Percentiles rank a stretch among this genome's conserved stretches.
phyloP scores from a whole-genome alignment of 306 rosid species.

The Prunus armeniaca region DNA sequence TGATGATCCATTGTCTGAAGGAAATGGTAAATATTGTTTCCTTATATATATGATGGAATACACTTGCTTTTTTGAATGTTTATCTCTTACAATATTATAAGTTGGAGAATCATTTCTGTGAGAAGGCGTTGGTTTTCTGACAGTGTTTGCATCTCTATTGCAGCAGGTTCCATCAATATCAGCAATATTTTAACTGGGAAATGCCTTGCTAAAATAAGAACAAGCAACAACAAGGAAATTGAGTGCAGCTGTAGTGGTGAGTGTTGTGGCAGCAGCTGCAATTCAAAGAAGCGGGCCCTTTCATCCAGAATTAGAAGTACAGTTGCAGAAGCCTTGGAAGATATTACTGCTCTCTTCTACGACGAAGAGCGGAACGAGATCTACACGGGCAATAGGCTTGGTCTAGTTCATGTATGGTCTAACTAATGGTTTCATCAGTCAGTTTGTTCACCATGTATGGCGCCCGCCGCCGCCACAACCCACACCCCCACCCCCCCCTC shows the following conservation, averaged over 20 bases:
- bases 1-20: constrained; percentile 75
- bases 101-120: neutral
- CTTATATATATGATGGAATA: too few species aligned
- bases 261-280: constrained; percentile 35
- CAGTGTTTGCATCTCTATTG: constrained; percentile 26
- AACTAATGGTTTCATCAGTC: constrained; percentile 44
- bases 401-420: constrained; percentile 92
- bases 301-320: constrained; percentile 57
- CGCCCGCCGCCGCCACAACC: too few species aligned
- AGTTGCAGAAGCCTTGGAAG: constrained; percentile 87
- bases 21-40: constrained; percentile 50
- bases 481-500: too few species aligned
- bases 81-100: neutral
- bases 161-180: constrained; percentile 90
- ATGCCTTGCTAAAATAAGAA: constrained; percentile 75
- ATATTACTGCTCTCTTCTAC: constrained; percentile 81
- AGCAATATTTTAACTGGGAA: constrained; percentile 90
- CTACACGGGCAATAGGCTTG: constrained; percentile 78
- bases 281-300: constrained; percentile 43
- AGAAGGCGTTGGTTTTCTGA: constrained; percentile 18
- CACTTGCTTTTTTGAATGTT: neutral
- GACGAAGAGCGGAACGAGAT: constrained; percentile 94
- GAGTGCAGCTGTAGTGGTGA: constrained; percentile 46
- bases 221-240: constrained; percentile 35
- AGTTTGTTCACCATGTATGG: constrained; percentile 12